Evolutionary conservation across 371 early-diverging fungal genomes (phyloP).

Genomic region (Mucor saturninus): DNA sequence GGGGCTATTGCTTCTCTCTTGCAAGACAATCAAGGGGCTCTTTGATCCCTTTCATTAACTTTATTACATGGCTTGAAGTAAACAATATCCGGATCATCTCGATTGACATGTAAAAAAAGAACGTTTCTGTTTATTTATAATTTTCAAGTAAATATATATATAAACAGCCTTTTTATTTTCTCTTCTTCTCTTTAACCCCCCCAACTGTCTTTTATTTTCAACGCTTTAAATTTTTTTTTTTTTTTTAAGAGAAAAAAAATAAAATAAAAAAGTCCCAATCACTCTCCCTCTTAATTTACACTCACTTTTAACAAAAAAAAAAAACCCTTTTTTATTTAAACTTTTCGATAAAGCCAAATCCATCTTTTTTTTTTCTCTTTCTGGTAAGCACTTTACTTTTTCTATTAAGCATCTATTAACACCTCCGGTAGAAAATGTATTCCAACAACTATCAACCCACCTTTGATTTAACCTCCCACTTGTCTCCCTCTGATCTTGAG

Average conservation of each 20-base stretch:
- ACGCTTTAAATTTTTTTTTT: constrained; percentile 13
- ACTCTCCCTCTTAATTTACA: constrained; percentile 21
- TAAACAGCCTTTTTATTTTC: neutral
- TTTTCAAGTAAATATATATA: neutral
- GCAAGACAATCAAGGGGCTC: constrained; percentile 7
- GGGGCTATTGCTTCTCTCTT: neutral
- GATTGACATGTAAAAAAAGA: constrained; percentile 1
- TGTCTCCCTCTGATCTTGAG: constrained; percentile 16
- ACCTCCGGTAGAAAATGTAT: constrained; percentile 3
- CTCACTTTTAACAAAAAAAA: constrained; percentile 18
- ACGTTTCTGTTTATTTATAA: neutral
- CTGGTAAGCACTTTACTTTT: neutral
- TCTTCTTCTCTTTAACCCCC: constrained; percentile 1
- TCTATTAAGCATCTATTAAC: neutral
- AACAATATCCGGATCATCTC: constrained; percentile 1
- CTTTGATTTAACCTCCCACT: constrained; percentile 21
- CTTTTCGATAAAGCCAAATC: constrained; percentile 28
- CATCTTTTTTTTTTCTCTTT: constrained; percentile 4
- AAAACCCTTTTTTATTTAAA: constrained; percentile 26
- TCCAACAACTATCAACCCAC: constrained; percentile 21
- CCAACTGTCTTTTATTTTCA: constrained; percentile 8
- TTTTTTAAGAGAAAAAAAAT: neutral
- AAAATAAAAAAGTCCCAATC: constrained; percentile 15
- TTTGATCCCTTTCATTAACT: constrained; percentile 23
- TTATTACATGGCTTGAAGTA: neutral